Evolutionary conservation across 2,329 filamentous ascomycete genomes (phyloP).

Genomic region (Fusarium sp.): DNA sequence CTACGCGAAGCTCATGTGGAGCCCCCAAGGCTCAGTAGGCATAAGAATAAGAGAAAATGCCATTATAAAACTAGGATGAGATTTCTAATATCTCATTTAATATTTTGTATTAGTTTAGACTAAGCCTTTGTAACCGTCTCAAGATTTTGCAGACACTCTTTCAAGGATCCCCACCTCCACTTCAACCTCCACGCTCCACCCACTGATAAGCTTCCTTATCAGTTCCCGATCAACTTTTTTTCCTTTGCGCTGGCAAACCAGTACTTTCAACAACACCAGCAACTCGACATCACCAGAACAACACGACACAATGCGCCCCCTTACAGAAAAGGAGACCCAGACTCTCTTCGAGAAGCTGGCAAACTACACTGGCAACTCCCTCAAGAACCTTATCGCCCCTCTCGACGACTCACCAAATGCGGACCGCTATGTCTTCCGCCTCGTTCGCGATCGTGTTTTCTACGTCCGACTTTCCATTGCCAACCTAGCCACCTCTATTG

Average conservation of each 20-base stretch:
- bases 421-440: conserved; percentile 88
- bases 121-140: too few relatives aligned
- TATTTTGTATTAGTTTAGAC: too few relatives aligned
- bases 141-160: not conserved
- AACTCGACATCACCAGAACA: conserved; percentile 22
- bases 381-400: conserved; percentile 87
- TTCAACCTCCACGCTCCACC: conserved; percentile 5
- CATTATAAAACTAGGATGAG: too few relatives aligned
- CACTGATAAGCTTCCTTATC: conserved; percentile 46
- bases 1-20: too few relatives aligned
- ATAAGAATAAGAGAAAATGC: not conserved
- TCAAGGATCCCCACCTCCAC: conserved; percentile 10
- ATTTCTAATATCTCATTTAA: too few relatives aligned
- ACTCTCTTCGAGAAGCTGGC: conserved; percentile 94
- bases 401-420: conserved; percentile 76
- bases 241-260: conserved; percentile 25
- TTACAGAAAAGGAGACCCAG: conserved; percentile 85
- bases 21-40: too few relatives aligned
- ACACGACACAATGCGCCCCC: conserved; percentile 76
- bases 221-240: conserved; percentile 43
- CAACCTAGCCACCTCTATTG: conserved; percentile 90
- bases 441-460: conserved; percentile 88
- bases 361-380: conserved; percentile 88
- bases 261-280: conserved; percentile 29
- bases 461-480: conserved; percentile 92